These are phyloP conservation scores for Spathaspora gorwiae DNA, from an alignment of 805 yeast species.

Conservation along the genomic window DNA sequence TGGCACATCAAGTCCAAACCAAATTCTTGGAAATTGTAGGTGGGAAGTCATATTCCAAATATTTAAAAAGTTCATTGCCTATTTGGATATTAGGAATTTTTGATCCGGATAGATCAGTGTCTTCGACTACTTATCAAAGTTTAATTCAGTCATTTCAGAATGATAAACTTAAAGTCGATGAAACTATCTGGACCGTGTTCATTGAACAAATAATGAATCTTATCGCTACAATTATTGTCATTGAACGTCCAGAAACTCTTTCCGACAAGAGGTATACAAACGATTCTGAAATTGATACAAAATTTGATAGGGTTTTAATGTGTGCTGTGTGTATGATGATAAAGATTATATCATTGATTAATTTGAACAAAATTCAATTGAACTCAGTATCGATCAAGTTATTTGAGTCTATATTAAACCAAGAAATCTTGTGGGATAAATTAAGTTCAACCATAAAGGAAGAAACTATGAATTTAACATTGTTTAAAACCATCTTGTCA, in stretches of 20 bases:
- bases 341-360: conserved; percentile 20
- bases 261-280: conserved; percentile 72
- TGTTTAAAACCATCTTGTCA: conserved; percentile 26
- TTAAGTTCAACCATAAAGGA: conserved; percentile 19
- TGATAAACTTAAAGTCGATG: conserved; percentile 43
- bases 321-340: conserved; percentile 48
- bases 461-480: conserved; percentile 24
- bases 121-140: conserved; percentile 43
- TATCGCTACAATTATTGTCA: conserved; percentile 45
- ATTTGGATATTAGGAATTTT: conserved; percentile 66
- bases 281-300: conserved; percentile 60
- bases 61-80: conserved; percentile 68
- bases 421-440: conserved; percentile 32
- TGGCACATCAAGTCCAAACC: conserved; percentile 64
- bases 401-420: conserved; percentile 14
- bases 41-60: conserved; percentile 54
- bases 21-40: conserved; percentile 42
- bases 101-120: conserved; percentile 65
- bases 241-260: conserved; percentile 58
- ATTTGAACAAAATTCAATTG: conserved; percentile 1
- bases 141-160: conserved; percentile 54
- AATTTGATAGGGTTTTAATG: conserved; percentile 55
- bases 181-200: conserved; percentile 58
- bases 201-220: conserved; percentile 51
- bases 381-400: conserved; percentile 10